A percentile compares a stretch with the other conserved stretches of the same genome.
Conservation (phyloP, 805 yeast species). For the Ogataea pilisensis region DNA sequence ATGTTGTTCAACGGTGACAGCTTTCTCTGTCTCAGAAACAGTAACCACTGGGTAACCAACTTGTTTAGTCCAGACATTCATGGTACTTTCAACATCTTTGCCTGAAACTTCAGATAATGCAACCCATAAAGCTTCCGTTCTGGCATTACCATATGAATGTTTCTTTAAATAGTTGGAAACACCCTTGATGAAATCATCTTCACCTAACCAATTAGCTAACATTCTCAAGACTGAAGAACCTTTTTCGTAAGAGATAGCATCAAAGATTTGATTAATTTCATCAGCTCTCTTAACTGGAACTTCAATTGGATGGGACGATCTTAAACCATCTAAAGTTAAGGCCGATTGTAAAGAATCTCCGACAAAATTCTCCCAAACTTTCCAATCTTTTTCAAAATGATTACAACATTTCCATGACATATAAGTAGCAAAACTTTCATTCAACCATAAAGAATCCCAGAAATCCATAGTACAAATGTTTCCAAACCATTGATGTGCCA, state of each 20-base stretch:
- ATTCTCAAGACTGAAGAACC: slow-evolving; percentile 76
- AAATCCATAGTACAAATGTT: slow-evolving; percentile 87
- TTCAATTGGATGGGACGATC: slow-evolving; percentile 77
- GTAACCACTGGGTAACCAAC: slow-evolving; percentile 72
- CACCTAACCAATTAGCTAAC: slow-evolving; percentile 71
- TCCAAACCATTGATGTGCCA: slow-evolving; percentile 95
- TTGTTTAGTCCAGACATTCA: slow-evolving; percentile 70
- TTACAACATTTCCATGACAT: slow-evolving; percentile 72
- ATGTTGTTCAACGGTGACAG: slow-evolving; percentile 44
- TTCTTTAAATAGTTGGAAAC: slow-evolving; percentile 64
- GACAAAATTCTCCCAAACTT: slow-evolving; percentile 61
- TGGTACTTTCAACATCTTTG: slow-evolving; percentile 55
- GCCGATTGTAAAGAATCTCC: slow-evolving; percentile 53
- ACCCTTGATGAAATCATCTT: slow-evolving; percentile 66
- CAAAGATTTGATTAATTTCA: slow-evolving; percentile 80
- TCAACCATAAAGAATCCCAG: slow-evolving; percentile 92
- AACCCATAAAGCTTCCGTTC: slow-evolving; percentile 68
- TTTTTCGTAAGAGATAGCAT: slow-evolving; percentile 76
- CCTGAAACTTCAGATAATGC: slow-evolving; percentile 64
- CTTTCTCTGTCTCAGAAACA: slow-evolving; percentile 38
- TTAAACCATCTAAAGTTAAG: slow-evolving; percentile 50
- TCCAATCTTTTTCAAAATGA: slow-evolving; percentile 75
- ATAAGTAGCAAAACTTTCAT: slow-evolving; percentile 90
- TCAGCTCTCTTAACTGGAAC: slow-evolving; percentile 81
- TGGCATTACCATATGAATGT: slow-evolving; percentile 66